Evolutionary conservation across 2,329 filamentous ascomycete genomes (phyloP), one percentile per base, ranked within the genome.

Genomic region (Ambrosiella xylebori): DNA sequence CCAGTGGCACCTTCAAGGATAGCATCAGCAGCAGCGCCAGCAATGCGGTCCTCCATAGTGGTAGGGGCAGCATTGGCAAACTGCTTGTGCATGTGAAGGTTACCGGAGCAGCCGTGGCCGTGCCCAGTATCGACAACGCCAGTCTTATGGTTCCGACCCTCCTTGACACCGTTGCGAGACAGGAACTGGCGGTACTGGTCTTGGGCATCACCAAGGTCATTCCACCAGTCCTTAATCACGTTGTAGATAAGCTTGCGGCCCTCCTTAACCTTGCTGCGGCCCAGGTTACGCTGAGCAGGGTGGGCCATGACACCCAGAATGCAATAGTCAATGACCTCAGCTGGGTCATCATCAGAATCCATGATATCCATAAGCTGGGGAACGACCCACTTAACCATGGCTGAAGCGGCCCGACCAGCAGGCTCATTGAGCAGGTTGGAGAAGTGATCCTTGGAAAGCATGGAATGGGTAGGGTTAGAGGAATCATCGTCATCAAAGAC

Each of bases 361-460:
- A 90, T 94, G 65, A 84, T 86, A 40, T 86, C 74, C 73, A 96
- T 93, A 61, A 96, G 73, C 68, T 95, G 88, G 7, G 91, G 91
- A 12, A 95, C 88, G 19, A 84, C 84, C 88, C 89, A 96, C 59
- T 79, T 80, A 49, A 96, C 74, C 53, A 90, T 81, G 65, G 83
- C 80, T 62, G 84, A 86, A 35, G 90, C 88, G 61, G 89, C 80
- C 65, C 84, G 85, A 58, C 90, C 90, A 51, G 88, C 90, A 49
- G 89, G 79, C 67, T 95, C 89, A 68, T 96, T 96, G 61, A 96
- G 77, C 38, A 90, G 75, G 66, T 94, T 94, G 62, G 85, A 86
- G 69, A 96, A 96, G 71, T 96, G 90, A 65, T 96, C 90, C 73
- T 96, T 96, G 60, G 88, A 89, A 56, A 96, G 74, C 90, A 95